Percentiles rank a stretch among this genome's conserved stretches.
Conservation (phyloP, 108 stramenopile species). For the Cyclotella sp. region DNA sequence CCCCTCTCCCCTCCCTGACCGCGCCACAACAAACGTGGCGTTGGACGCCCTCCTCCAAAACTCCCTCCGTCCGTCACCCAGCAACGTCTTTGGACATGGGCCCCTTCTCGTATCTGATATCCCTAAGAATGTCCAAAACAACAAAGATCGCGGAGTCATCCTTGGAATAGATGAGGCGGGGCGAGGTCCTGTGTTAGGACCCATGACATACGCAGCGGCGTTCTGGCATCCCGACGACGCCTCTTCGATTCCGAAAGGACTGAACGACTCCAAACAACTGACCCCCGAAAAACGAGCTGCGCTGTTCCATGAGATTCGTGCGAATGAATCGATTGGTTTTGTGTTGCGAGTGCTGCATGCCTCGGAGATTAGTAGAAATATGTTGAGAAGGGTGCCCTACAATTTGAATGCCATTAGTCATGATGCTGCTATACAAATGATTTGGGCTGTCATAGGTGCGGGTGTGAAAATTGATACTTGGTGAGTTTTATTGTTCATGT, state of each 20-base stretch:
- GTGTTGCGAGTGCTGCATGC: constrained; percentile 75
- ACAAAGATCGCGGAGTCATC: constrained; percentile 40
- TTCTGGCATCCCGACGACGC: constrained; percentile 71
- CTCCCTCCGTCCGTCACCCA: constrained; percentile 37
- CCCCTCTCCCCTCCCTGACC: constrained; percentile 37
- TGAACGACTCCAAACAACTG: constrained; percentile 87
- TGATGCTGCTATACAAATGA: constrained; percentile 84
- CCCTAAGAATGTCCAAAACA: constrained; percentile 39
- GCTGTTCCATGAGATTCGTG: constrained; percentile 60
- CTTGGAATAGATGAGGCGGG: constrained; percentile 85
- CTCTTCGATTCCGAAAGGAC: constrained; percentile 58
- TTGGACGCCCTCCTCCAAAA: constrained; percentile 37
- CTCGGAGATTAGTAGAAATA: constrained; percentile 82
- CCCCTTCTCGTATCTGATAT: constrained; percentile 76
- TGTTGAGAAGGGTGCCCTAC: constrained; percentile 79
- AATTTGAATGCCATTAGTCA: constrained; percentile 90
- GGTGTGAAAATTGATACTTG: constrained; percentile 69
- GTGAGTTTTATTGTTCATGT: constrained; percentile 27
- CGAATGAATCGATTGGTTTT: constrained; percentile 72
- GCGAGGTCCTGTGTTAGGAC: constrained; percentile 86
- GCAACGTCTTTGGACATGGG: constrained; percentile 68
- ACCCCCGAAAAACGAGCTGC: constrained; percentile 67
- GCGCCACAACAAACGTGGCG: constrained; percentile 36
- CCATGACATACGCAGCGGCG: constrained; percentile 87
- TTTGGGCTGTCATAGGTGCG: constrained; percentile 66